phyloP scores from a whole-genome alignment of 116 monocot species.

The Phalaenopsis hybrid region DNA sequence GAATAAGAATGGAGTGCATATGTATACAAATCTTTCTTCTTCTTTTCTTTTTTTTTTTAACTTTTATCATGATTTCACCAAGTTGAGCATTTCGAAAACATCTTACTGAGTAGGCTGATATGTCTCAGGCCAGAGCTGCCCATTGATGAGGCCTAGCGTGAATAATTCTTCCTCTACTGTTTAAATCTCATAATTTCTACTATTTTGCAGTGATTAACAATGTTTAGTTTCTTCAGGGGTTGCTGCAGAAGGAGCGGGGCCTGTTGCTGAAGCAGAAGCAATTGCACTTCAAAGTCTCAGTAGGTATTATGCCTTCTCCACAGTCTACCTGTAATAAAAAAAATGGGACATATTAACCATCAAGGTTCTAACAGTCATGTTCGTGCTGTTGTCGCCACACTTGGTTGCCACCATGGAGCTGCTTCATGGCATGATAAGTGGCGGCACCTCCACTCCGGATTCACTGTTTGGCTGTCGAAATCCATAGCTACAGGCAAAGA shows the following conservation, averaged over 20 bases:
- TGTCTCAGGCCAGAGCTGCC: too few species aligned
- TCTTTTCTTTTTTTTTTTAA: too few species aligned
- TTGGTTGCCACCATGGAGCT: conserved; percentile 74
- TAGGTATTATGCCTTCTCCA: conserved; percentile 27
- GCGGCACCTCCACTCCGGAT: conserved; percentile 79
- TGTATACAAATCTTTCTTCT: too few species aligned
- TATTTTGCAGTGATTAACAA: conserved; percentile 36
- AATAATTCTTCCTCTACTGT: neutral
- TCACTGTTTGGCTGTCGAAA: conserved; percentile 77
- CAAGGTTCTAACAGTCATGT: conserved; percentile 44
- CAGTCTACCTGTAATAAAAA: neutral
- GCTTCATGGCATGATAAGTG: conserved; percentile 66
- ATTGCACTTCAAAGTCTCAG: conserved; percentile 72
- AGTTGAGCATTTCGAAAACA: too few species aligned
- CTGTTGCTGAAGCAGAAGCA: conserved; percentile 73
- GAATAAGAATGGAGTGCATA: too few species aligned
- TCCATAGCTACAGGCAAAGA: conserved; percentile 46
- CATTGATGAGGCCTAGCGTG: too few species aligned
- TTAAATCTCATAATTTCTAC: neutral
- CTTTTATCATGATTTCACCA: too few species aligned
- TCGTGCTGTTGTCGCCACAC: conserved; percentile 69
- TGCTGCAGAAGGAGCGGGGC: conserved; percentile 57
- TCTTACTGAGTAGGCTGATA: too few species aligned
- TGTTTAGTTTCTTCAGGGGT: conserved; percentile 66
- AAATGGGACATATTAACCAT: neutral